A percentile compares a stretch with the other conserved stretches of the same genome.
Conservation (phyloP, 345 rosid genomes). For the Moricandia arvensis region DNA sequence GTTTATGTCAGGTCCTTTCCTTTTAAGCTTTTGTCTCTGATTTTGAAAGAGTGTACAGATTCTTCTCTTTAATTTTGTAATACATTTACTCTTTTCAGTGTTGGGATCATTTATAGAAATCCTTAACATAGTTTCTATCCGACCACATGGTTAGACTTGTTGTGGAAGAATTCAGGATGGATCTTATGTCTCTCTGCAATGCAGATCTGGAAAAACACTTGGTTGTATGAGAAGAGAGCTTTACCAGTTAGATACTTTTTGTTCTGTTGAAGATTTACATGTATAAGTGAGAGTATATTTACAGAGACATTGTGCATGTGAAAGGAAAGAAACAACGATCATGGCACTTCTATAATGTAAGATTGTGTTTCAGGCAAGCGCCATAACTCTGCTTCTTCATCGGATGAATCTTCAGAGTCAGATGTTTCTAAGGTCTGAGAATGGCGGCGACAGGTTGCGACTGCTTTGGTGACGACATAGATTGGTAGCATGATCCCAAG, state of each 20-base stretch:
- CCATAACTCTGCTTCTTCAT: constrained; percentile 57
- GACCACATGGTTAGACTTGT: constrained; percentile 4
- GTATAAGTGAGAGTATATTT: constrained; percentile 27
- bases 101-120: background rate
- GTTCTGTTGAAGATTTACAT: constrained; percentile 19
- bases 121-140: background rate
- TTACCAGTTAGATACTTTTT: constrained; percentile 5
- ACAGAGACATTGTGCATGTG: constrained; percentile 13
- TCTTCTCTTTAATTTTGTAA: constrained; percentile 11
- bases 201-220: constrained; percentile 9
- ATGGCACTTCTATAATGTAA: constrained; percentile 39
- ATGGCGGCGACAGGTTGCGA: constrained; percentile 48
- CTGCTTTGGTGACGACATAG: constrained; percentile 53
- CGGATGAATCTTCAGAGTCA: constrained; percentile 40
- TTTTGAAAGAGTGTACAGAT: constrained; percentile 24
- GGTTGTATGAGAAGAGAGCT: constrained; percentile 4
- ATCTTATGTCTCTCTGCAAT: constrained; percentile 3
- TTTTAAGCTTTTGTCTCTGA: constrained; percentile 11
- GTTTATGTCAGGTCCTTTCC: constrained; percentile 22
- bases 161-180: constrained; percentile 5
- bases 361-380: constrained; percentile 35
- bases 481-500: constrained; percentile 73
- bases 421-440: constrained; percentile 31
- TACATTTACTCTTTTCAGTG: background rate
- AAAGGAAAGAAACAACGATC: constrained; percentile 13